Conservation (phyloP, 2,329 filamentous ascomycete species). For the Myriosclerotinia duriaeana region DNA sequence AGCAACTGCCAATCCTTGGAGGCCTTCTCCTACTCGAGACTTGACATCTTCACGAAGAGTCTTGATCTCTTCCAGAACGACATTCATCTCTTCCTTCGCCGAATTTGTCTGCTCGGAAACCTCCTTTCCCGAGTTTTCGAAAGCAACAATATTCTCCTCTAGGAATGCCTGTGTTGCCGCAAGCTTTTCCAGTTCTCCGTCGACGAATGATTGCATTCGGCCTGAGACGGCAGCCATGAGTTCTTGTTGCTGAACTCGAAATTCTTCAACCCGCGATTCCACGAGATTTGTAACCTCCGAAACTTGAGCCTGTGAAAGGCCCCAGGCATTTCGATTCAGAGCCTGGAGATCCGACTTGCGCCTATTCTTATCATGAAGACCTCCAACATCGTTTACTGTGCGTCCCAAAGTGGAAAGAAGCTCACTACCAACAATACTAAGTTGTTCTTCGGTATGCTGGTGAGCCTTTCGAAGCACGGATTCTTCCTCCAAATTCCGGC, state of each 20-base stretch:
- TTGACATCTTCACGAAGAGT: constrained; percentile 87
- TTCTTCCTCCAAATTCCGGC: constrained; percentile 76
- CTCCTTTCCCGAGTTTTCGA: constrained; percentile 66
- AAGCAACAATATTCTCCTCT: constrained; percentile 64
- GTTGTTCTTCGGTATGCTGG: constrained; percentile 75
- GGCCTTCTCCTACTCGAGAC: constrained; percentile 76
- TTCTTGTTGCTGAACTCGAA: constrained; percentile 70
- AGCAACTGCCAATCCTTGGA: constrained; percentile 78
- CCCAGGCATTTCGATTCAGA: constrained; percentile 77
- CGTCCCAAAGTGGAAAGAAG: constrained; percentile 75
- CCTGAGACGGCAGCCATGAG: constrained; percentile 66
- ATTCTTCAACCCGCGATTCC: constrained; percentile 70
- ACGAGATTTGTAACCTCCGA: constrained; percentile 73
- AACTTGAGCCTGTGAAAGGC: constrained; percentile 72
- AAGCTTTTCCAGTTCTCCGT: constrained; percentile 70
- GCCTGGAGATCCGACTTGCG: constrained; percentile 81
- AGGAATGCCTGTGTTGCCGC: constrained; percentile 69
- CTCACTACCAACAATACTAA: constrained; percentile 70
- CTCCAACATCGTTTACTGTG: constrained; percentile 77
- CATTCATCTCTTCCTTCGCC: constrained; percentile 83
- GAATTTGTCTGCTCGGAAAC: constrained; percentile 66
- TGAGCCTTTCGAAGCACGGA: constrained; percentile 78
- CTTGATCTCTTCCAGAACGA: constrained; percentile 89
- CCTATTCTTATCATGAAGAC: constrained; percentile 81
- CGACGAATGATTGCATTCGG: constrained; percentile 75